Evolutionary conservation across 2,329 filamentous ascomycete genomes (phyloP).

Genomic region (Metarhizium robertsii): DNA sequence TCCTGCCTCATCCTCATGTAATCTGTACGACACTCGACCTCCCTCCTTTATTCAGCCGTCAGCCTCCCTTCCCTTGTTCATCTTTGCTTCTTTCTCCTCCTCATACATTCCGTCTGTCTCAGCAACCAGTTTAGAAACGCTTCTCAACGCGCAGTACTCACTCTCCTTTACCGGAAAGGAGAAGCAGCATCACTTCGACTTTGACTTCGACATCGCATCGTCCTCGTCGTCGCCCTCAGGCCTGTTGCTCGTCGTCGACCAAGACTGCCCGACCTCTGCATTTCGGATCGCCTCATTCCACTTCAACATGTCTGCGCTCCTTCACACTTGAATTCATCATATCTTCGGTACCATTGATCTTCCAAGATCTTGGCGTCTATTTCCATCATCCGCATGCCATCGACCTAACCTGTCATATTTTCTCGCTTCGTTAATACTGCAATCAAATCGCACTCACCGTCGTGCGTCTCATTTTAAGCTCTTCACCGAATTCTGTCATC

Average conservation of each 20-base stretch:
- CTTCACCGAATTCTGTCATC: no score
- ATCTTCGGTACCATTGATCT: not conserved
- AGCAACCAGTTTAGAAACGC: not conserved
- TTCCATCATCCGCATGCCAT: not conserved
- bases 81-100: not conserved
- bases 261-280: not conserved
- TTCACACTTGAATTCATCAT: not conserved
- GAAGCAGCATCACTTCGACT: no score
- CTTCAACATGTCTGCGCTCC: conserved; percentile 6
- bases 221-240: no score
- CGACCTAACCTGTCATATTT: not conserved
- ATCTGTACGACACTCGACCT: not conserved
- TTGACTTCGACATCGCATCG: no score
- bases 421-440: not conserved
- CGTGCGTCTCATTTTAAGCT: no score
- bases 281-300: not conserved
- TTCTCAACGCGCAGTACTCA: not conserved
- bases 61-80: not conserved
- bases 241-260: not conserved
- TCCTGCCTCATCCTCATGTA: no score
- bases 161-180: not conserved
- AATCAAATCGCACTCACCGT: not conserved
- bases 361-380: not conserved
- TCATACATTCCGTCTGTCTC: not conserved
- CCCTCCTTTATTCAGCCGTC: not conserved